Evolutionary conservation across 2,329 filamentous ascomycete genomes (phyloP).

Genomic region (Monosporascus cannonballus): DNA sequence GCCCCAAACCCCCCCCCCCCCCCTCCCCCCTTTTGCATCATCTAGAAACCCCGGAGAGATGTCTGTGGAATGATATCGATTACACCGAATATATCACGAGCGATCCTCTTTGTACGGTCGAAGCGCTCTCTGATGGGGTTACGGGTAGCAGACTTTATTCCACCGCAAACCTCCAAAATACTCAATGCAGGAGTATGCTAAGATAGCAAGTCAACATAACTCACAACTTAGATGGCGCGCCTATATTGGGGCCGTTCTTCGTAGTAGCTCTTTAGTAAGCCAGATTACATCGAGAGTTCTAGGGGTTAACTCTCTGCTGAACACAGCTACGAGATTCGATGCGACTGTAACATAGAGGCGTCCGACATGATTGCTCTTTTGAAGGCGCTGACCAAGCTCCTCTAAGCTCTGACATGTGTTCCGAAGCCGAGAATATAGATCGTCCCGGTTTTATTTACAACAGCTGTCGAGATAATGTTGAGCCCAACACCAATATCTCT

Average conservation of each 20-base stretch:
- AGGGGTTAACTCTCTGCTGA: constrained; percentile 1
- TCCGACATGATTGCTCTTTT: neutral
- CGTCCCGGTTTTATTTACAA: neutral
- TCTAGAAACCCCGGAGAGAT: neutral
- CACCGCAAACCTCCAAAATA: too few relatives aligned
- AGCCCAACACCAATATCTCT: constrained; percentile 6
- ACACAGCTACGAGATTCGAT: constrained; percentile 1
- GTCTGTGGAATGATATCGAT: neutral
- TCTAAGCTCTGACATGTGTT: neutral
- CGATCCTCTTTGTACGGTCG: too few relatives aligned
- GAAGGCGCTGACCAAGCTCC: constrained; percentile 1
- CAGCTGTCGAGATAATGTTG: constrained; percentile 3
- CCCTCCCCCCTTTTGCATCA: neutral
- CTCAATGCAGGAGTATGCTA: too few relatives aligned
- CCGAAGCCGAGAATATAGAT: neutral
- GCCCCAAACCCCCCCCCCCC: too few relatives aligned
- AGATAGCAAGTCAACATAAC: neutral
- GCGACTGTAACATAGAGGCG: constrained; percentile 3
- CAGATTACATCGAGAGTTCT: constrained; percentile 1
- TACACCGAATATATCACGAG: neutral
- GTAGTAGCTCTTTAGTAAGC: constrained; percentile 3
- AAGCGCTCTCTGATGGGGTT: too few relatives aligned
- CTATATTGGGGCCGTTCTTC: neutral
- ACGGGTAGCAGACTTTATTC: too few relatives aligned
- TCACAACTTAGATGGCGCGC: neutral